These are phyloP conservation scores for Astragalus glycyphyllos DNA, from an alignment of 306 rosid genomes.

Conservation along the genomic window DNA sequence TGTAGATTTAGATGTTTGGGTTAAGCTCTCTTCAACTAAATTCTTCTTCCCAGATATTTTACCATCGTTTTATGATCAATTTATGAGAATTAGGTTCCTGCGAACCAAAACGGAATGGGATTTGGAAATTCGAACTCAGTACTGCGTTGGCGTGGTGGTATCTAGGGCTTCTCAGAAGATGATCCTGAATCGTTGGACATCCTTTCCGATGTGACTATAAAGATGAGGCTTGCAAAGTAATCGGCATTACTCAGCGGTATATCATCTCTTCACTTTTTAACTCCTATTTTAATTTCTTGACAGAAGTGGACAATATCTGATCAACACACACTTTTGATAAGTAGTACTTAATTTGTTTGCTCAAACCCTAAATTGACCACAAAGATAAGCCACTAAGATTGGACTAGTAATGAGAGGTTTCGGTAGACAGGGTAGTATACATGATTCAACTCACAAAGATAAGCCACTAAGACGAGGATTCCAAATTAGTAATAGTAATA, in stretches of 20 bases:
- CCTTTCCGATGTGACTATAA: neutral
- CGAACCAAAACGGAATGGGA: neutral
- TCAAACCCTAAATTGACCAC: too few species aligned
- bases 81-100: neutral
- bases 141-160: neutral
- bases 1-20: neutral
- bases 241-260: neutral
- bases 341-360: too few species aligned
- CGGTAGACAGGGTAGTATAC: too few species aligned
- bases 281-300: neutral
- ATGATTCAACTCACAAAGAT: too few species aligned
- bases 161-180: conserved; percentile 1
- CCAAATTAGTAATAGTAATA: too few species aligned
- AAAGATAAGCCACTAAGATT: too few species aligned
- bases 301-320: neutral
- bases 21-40: neutral
- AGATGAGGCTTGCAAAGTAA: neutral
- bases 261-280: neutral
- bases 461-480: too few species aligned
- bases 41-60: neutral
- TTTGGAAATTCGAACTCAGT: neutral
- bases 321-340: too few species aligned
- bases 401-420: too few species aligned
- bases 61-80: neutral
- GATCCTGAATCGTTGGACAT: neutral